Conservation (phyloP, 2,329 filamentous ascomycete species). For the Penicillium occitanis region DNA sequence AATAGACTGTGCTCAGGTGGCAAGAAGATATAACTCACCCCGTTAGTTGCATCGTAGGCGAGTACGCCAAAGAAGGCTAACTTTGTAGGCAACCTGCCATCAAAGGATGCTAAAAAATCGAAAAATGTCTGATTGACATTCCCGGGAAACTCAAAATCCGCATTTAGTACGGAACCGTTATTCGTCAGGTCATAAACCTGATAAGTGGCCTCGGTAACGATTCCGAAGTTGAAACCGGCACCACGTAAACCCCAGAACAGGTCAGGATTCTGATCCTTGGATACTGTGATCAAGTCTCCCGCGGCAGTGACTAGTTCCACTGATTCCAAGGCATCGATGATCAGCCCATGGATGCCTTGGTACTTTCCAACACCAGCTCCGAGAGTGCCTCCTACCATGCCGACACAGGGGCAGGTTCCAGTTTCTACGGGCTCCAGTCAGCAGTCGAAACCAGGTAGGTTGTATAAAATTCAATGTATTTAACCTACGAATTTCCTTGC, state of each 20-base stretch:
- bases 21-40: not conserved
- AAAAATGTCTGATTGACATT: not conserved
- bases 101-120: not conserved
- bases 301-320: not conserved
- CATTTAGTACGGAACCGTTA: not conserved
- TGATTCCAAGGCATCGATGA: not conserved
- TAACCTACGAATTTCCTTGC: slow-evolving; percentile 1
- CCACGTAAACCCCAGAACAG: not conserved
- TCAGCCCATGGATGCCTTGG: not conserved
- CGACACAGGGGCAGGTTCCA: not conserved
- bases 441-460: not conserved
- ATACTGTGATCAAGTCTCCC: not conserved
- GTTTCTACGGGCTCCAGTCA: not conserved
- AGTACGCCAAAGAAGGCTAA: not conserved
- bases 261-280: not conserved
- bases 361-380: not conserved
- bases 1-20: not conserved
- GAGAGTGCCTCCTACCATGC: not conserved
- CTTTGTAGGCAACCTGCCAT: not conserved
- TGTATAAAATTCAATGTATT: not conserved
- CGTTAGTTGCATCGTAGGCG: not conserved
- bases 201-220: not conserved
- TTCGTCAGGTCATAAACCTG: not conserved
- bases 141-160: not conserved
- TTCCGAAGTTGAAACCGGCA: not conserved